phyloP scores from a whole-genome alignment of 805 yeast genomes.

The Candida namnaoensis region DNA sequence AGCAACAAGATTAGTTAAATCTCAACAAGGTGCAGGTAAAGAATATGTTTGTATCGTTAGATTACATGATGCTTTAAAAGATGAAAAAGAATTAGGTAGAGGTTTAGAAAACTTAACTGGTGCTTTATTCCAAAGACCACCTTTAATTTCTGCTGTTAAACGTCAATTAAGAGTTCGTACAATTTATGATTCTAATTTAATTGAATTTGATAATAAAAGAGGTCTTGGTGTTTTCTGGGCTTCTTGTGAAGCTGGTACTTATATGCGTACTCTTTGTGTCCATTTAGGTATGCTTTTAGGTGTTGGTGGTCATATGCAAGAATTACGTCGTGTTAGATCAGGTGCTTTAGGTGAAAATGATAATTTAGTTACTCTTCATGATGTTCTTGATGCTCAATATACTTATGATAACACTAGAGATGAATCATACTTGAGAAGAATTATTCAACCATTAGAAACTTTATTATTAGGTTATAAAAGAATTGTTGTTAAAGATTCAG shows the following conservation, averaged over 20 bases:
- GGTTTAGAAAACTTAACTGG: constrained; percentile 92
- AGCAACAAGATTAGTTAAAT: constrained; percentile 95
- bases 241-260: constrained; percentile 99
- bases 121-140: constrained; percentile 98
- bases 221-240: constrained; percentile 99
- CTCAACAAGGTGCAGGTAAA: constrained; percentile 99
- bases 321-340: constrained; percentile 96
- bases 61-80: constrained; percentile 87
- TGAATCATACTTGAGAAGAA: constrained; percentile 88
- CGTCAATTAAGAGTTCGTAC: constrained; percentile 98
- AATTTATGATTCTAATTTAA: constrained; percentile 89
- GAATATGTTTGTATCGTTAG: constrained; percentile 98
- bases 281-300: constrained; percentile 97
- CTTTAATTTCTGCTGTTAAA: constrained; percentile 96
- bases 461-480: constrained; percentile 92
- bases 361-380: constrained; percentile 91
- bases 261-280: constrained; percentile 98
- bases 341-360: constrained; percentile 92
- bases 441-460: constrained; percentile 92
- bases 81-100: constrained; percentile 82
- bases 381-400: constrained; percentile 97
- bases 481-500: constrained; percentile 89
- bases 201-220: constrained; percentile 95
- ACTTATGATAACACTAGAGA: constrained; percentile 95
- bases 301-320: constrained; percentile 99